These are phyloP conservation scores for Alternaria brassicicola DNA, from an alignment of 2,329 filamentous ascomycete genomes.

Conservation along the genomic window DNA sequence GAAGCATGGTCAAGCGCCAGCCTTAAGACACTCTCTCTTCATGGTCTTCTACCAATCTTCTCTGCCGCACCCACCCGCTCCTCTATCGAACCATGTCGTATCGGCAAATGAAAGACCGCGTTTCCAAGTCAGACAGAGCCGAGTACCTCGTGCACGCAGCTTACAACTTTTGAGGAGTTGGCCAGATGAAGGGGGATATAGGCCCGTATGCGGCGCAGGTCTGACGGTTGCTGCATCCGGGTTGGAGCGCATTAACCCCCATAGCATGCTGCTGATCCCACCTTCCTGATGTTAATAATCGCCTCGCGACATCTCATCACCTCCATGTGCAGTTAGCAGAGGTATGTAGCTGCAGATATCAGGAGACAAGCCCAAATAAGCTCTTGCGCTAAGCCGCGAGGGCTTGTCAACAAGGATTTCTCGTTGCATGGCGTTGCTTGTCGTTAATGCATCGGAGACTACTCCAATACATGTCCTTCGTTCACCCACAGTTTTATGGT, in stretches of 20 bases:
- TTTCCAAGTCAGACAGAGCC: background rate
- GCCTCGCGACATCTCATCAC: background rate
- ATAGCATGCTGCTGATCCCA: conserved; percentile 1
- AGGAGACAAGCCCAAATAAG: conserved; percentile 30
- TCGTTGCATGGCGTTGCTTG: conserved; percentile 37
- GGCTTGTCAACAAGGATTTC: conserved; percentile 15
- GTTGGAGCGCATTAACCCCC: background rate
- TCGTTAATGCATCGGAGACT: background rate
- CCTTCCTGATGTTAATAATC: conserved; percentile 5
- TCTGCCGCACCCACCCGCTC: background rate
- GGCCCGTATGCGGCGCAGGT: conserved; percentile 1
- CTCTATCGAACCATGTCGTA: background rate
- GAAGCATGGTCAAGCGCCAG: background rate
- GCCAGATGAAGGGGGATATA: background rate
- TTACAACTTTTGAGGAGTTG: background rate
- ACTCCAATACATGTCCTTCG: background rate
- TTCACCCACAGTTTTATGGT: background rate
- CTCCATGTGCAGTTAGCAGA: conserved; percentile 1
- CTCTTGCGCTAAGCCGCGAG: conserved; percentile 26
- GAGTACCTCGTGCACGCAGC: background rate
- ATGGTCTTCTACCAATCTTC: background rate
- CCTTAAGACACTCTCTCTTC: background rate
- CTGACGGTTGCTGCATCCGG: background rate
- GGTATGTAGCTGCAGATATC: conserved; percentile 13
- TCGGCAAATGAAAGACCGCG: background rate